Evolutionary conservation across 2,329 filamentous ascomycete species (phyloP).

Genomic region (Tolypocladium capitatum): DNA sequence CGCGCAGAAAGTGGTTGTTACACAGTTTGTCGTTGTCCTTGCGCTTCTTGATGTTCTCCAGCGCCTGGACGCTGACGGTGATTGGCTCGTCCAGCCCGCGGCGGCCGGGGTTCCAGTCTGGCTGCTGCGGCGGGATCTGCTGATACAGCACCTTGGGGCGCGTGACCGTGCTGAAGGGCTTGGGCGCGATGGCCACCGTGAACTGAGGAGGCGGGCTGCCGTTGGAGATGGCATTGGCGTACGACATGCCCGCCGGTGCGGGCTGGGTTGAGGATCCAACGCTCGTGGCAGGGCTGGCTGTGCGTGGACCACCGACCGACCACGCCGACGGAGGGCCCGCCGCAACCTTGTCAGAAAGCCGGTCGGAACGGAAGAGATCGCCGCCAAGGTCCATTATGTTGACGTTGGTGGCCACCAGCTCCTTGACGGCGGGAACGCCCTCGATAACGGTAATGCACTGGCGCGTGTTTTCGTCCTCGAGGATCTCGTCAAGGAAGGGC

Average conservation of each 20-base stretch:
- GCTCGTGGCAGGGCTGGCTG: slow-evolving; percentile 7
- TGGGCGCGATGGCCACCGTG: slow-evolving; percentile 25
- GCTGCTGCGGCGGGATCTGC: slow-evolving; percentile 15
- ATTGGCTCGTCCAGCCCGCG: slow-evolving; percentile 43
- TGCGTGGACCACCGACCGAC: neutral
- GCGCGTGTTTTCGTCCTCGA: slow-evolving; percentile 28
- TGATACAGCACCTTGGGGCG: slow-evolving; percentile 6
- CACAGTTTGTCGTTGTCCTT: slow-evolving; percentile 43
- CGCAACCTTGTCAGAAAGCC: slow-evolving; percentile 27
- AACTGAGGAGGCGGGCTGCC: slow-evolving; percentile 28
- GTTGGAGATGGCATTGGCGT: slow-evolving; percentile 27
- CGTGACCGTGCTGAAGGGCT: slow-evolving; percentile 4
- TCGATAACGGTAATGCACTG: slow-evolving; percentile 40
- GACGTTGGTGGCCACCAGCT: slow-evolving; percentile 33
- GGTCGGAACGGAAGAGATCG: slow-evolving; percentile 40
- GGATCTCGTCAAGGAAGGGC: slow-evolving; percentile 42
- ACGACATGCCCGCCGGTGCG: slow-evolving; percentile 15
- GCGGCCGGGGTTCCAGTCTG: slow-evolving; percentile 37
- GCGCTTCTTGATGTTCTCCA: slow-evolving; percentile 44
- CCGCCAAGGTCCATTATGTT: slow-evolving; percentile 31
- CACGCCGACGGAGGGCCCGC: neutral
- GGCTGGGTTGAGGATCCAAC: slow-evolving; percentile 4
- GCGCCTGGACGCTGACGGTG: slow-evolving; percentile 26
- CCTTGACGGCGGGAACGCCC: slow-evolving; percentile 35
- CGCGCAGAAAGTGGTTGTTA: slow-evolving; percentile 48